These are phyloP conservation scores for Scedosporium apiospermum DNA, from an alignment of 2,329 filamentous ascomycete species.

Conservation along the genomic window DNA sequence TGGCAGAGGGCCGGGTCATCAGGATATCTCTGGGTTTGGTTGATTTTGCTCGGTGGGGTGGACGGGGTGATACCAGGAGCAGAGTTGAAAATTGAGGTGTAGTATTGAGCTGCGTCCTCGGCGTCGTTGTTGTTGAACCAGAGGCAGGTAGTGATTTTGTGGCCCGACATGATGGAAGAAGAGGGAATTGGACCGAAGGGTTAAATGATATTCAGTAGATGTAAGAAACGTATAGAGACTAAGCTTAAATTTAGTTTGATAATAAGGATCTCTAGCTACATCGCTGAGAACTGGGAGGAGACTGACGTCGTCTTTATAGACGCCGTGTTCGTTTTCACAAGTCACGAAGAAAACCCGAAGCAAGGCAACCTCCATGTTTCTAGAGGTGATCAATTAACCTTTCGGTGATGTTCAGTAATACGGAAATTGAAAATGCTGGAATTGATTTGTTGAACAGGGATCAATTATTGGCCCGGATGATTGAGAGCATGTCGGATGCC, in stretches of 20 bases:
- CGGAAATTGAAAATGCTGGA: too few relatives aligned
- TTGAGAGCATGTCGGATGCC: background rate
- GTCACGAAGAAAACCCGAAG: too few relatives aligned
- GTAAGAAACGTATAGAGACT: background rate
- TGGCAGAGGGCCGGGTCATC: constrained; percentile 20
- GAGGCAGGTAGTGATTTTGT: constrained; percentile 21
- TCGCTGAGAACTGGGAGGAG: too few relatives aligned
- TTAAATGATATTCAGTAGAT: background rate
- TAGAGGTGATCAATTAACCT: background rate
- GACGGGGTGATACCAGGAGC: constrained; percentile 13
- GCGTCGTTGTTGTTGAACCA: constrained; percentile 30
- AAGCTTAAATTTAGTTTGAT: too few relatives aligned
- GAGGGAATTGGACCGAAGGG: background rate
- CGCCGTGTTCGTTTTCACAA: too few relatives aligned
- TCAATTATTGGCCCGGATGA: background rate
- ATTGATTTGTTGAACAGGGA: background rate
- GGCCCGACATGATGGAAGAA: background rate
- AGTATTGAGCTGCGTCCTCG: constrained; percentile 30
- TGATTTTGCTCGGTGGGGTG: constrained; percentile 19
- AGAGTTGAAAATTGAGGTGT: constrained; percentile 26
- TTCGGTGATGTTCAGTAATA: background rate
- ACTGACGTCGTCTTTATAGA: too few relatives aligned
- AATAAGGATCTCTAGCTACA: too few relatives aligned
- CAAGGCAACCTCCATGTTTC: too few relatives aligned
- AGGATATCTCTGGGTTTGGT: constrained; percentile 19